Percentiles rank a stretch among this genome's conserved stretches.
These are phyloP conservation scores for Centaurea solstitialis DNA, from an alignment of 129 eudicot genomes.

Conservation along the genomic window DNA sequence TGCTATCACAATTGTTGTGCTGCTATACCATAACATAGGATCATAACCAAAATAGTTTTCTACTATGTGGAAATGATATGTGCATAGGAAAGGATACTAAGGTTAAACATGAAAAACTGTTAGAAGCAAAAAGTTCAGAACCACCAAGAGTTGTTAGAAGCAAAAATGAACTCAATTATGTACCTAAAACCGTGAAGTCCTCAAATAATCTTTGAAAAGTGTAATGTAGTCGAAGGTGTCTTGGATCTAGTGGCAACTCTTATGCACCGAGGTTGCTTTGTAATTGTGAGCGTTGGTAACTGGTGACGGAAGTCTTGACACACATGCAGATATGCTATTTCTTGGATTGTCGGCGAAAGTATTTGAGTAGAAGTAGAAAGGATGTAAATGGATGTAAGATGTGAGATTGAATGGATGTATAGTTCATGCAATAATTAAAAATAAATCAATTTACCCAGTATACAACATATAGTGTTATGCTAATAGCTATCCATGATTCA, in stretches of 20 bases:
- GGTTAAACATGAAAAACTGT: not conserved
- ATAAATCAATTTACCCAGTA: not conserved
- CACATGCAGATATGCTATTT: not conserved
- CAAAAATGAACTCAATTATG: not conserved
- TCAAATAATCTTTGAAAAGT: not conserved
- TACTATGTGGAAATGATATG: not conserved
- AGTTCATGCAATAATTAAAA: not conserved
- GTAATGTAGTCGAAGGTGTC: not conserved
- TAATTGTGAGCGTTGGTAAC: not conserved
- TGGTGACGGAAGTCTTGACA: not conserved
- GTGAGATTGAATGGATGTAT: not conserved
- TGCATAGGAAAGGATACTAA: not conserved
- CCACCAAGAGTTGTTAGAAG: not conserved
- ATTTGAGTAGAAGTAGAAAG: not conserved
- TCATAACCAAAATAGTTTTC: not conserved
- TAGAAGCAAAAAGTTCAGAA: not conserved
- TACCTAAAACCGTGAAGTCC: not conserved
- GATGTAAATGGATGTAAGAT: not conserved
- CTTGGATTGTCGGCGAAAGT: not conserved
- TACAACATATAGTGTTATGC: slow-evolving; percentile 2
- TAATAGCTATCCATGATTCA: slow-evolving; percentile 10
- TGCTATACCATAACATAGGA: not conserved
- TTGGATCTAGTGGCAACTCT: not conserved
- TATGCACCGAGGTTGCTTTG: slow-evolving; percentile 19
- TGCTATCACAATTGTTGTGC: not conserved